Evolutionary conservation across 306 rosid species (phyloP), one percentile per base, ranked within the genome.

Genomic region (Cucumis cinereus): DNA sequence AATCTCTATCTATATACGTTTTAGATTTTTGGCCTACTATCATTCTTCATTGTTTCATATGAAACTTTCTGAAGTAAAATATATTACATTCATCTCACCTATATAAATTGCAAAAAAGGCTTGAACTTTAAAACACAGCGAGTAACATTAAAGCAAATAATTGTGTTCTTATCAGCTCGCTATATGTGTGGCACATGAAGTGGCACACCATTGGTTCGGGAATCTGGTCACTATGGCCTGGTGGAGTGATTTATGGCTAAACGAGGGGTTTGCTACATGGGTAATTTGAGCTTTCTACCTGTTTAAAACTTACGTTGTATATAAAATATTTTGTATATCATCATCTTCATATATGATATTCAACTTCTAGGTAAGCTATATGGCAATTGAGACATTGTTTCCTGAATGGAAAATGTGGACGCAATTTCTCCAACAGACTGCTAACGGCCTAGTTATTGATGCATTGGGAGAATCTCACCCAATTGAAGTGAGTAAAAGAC

Each of bases 171-270:
- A 74, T 49, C 60, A 85, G 90, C 78, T 80, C 41, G 77, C 87
- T 67, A 81, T 80, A 58, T 84, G 30, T 55, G 82, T 82, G 81
- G 85, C 95, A 26, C 92, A 87, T 52, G 95, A 87, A 86, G 86
- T 86, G 36, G 88, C 90, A 50, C 92, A 88, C 69, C 88, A 90
- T n/a, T 90, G 96, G 92, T 88, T 90, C 81, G 95, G 96, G 50
- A 90, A 90, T 80, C 82, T 90, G 69, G 90, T 90, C 53, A 88
- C 96, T 13, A 87, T 88, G 92, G 95, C 86, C 69, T 88, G 92
- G 95, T 90, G 92, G 92, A 82, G 81, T 71, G 85, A 88, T 85
- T 82, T 90, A 79, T 90, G 92, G 90, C 90, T 88, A n/a, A 87
- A 87, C 56, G 90, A 89, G 80, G 94, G 90, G 41, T 89, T 89